These are phyloP conservation scores for Blastobotrys raffinosifermentans DNA, from an alignment of 1,139 yeast genomes.

Conservation along the genomic window DNA sequence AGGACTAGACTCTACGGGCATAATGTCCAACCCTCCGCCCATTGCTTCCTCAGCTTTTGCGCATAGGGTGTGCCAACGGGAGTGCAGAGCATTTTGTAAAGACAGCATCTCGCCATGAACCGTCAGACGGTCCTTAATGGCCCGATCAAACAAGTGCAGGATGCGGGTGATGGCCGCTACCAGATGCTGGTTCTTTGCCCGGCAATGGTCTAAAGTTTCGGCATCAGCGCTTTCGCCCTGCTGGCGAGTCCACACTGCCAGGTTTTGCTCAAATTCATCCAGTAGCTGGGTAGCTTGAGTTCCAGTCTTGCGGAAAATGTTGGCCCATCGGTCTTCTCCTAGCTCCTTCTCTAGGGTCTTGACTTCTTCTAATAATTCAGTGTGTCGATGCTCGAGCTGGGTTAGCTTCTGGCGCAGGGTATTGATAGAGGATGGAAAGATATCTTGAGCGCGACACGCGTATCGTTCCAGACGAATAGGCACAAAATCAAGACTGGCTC, in stretches of 20 bases:
- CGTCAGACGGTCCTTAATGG: slow-evolving; percentile 19
- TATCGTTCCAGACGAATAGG: slow-evolving; percentile 50
- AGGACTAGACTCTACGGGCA: neutral
- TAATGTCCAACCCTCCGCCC: neutral
- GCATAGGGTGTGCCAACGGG: slow-evolving; percentile 15
- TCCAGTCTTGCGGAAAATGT: slow-evolving; percentile 22
- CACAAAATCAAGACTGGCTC: slow-evolving; percentile 54
- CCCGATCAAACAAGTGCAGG: slow-evolving; percentile 20
- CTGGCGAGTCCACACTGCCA: slow-evolving; percentile 12
- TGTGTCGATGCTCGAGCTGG: slow-evolving; percentile 38
- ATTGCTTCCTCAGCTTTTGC: neutral
- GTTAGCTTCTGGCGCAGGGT: slow-evolving; percentile 40
- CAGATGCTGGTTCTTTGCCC: slow-evolving; percentile 18
- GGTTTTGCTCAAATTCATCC: slow-evolving; percentile 17
- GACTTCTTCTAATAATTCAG: slow-evolving; percentile 38
- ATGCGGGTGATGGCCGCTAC: slow-evolving; percentile 17
- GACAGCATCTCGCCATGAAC: slow-evolving; percentile 17
- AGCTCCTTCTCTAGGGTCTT: slow-evolving; percentile 40
- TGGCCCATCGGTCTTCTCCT: slow-evolving; percentile 52
- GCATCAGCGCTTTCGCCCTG: slow-evolving; percentile 9
- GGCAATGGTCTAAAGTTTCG: slow-evolving; percentile 14
- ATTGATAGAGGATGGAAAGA: slow-evolving; percentile 35
- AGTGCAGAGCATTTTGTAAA: slow-evolving; percentile 17
- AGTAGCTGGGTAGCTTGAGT: slow-evolving; percentile 22
- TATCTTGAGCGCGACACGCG: slow-evolving; percentile 30